A percentile compares a stretch with the other conserved stretches of the same genome.
phyloP scores from a whole-genome alignment of 2,329 filamentous ascomycete genomes.

The Hirsutella thompsonii region DNA sequence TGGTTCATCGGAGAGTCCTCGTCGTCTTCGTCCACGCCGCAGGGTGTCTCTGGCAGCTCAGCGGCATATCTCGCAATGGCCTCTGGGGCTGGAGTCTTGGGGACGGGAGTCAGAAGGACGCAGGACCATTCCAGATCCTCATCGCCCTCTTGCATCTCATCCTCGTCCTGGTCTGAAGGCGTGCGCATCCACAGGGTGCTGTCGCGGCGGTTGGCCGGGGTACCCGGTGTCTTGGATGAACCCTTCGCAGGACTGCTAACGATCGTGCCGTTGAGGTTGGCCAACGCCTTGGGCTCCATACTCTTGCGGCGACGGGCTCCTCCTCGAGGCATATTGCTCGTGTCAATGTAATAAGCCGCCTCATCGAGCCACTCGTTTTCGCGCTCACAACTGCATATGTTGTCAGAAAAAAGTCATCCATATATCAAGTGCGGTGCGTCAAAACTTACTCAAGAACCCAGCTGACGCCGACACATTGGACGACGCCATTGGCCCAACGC shows the following conservation, averaged over 20 bases:
- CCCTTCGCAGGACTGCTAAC: conserved; percentile 27
- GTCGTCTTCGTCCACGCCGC: conserved; percentile 16
- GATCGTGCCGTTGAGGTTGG: conserved; percentile 55
- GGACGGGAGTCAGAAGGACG: conserved; percentile 39
- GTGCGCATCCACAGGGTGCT: conserved; percentile 43
- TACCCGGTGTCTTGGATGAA: conserved; percentile 27
- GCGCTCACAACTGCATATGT: conserved; percentile 38
- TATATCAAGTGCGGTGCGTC: neutral
- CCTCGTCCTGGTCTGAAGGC: conserved; percentile 30
- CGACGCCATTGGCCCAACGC: conserved; percentile 54
- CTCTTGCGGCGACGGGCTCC: conserved; percentile 63
- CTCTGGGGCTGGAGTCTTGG: conserved; percentile 45
- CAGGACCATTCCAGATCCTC: conserved; percentile 27
- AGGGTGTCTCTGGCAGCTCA: conserved; percentile 34
- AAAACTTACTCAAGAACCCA: conserved; percentile 75
- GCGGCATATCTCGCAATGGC: conserved; percentile 38
- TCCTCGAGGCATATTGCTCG: conserved; percentile 52
- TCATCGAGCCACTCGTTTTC: conserved; percentile 70
- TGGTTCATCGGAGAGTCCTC: conserved; percentile 17
- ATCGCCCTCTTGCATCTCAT: conserved; percentile 20
- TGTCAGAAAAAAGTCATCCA: neutral
- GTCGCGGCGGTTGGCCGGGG: conserved; percentile 37
- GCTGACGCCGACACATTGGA: conserved; percentile 75
- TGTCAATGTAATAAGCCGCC: conserved; percentile 54
- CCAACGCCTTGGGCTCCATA: conserved; percentile 63